Evolutionary conservation across 2,329 filamentous ascomycete species (phyloP), one percentile per base, ranked within the genome.

Genomic region (Anthostomella pinea): DNA sequence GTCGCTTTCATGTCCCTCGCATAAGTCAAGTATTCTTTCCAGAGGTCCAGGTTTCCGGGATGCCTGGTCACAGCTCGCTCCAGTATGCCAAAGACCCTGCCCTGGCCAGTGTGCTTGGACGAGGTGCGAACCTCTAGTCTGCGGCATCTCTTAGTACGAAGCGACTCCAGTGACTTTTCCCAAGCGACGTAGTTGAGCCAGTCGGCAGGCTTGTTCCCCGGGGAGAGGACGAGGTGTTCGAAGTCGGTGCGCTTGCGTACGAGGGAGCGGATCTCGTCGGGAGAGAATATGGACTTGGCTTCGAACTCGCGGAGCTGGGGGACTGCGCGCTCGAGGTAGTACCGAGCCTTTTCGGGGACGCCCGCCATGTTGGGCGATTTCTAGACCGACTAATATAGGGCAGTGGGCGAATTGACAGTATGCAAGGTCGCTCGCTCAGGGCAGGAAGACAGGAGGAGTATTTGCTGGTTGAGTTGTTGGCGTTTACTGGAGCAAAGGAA

Each of bases 301-400:
- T 95, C 86, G 63, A 88, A 94, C 56, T 95, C 89, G 46, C 89
- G 87, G 39, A 98, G 77, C 63, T 97, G 90, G 11, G 90, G 88
- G 27, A 96, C 87, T 2, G 86, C 85, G 52, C 91, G 85, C 69
- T 98, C 93, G 48, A 97, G 77, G 65, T 87, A 96, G 67, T 91
- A 97, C 40, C 91, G 87, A 38, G 91, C 93, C 67, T 96, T 97
- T 58, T 97, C 93, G 46, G 86, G 84, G 40, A 93, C 83, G 26
- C 81, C 84, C 2, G 89, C 79, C 88, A 95, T 95, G 41, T 29
- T 51, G 15, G 16, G 6, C 3, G 8, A 19, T 27, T 22, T 25
- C 4, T 19, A 30, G n/a, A 10, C 8, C 5, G 17, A 27, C 7
- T 4, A n/a, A 31, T n/a, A 2, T 28, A 17, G 11, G 22, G 16